A percentile compares a stretch with the other conserved stretches of the same genome.
These are phyloP conservation scores for Mychonastes homosphaera DNA, from an alignment of 139 green algal genomes.

Conservation along the genomic window DNA sequence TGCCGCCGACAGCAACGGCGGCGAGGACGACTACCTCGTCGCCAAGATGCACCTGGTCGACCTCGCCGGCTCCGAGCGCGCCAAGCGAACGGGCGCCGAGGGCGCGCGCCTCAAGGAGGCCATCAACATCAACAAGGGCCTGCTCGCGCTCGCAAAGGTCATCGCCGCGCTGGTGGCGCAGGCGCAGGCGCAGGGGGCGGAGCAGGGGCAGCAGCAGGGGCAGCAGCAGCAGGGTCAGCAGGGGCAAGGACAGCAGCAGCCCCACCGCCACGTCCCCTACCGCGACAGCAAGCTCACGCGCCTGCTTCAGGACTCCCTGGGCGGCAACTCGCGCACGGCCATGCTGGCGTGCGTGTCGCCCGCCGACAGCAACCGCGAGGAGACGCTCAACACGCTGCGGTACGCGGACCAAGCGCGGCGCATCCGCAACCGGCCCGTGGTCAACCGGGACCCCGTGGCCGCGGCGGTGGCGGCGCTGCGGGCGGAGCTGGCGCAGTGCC, in stretches of 20 bases:
- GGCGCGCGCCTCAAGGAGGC: slow-evolving; percentile 65
- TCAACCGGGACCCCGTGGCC: slow-evolving; percentile 79
- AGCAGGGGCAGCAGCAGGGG: neutral
- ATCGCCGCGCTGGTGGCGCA: slow-evolving; percentile 80
- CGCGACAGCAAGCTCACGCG: slow-evolving; percentile 93
- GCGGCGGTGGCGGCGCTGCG: slow-evolving; percentile 64
- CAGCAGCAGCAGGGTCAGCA: neutral
- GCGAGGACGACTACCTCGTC: slow-evolving; percentile 62
- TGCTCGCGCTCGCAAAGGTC: slow-evolving; percentile 95
- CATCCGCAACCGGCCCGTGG: slow-evolving; percentile 92
- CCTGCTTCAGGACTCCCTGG: slow-evolving; percentile 90
- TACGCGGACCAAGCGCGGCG: slow-evolving; percentile 79
- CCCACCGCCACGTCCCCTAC: neutral
- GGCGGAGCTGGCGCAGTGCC: slow-evolving; percentile 49
- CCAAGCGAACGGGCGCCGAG: slow-evolving; percentile 87
- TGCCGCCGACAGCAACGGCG: too few species aligned
- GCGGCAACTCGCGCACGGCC: slow-evolving; percentile 85
- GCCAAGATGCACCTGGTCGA: slow-evolving; percentile 64
- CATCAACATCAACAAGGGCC: slow-evolving; percentile 88
- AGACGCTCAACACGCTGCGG: slow-evolving; percentile 78
- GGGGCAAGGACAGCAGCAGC: neutral
- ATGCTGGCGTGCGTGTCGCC: slow-evolving; percentile 93
- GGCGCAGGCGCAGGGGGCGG: neutral
- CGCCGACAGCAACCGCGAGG: slow-evolving; percentile 76
- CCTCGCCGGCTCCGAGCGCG: slow-evolving; percentile 80